Evolutionary conservation across 108 stramenopile species (phyloP).

Genomic region (Chaetoceros tenuissimus): DNA sequence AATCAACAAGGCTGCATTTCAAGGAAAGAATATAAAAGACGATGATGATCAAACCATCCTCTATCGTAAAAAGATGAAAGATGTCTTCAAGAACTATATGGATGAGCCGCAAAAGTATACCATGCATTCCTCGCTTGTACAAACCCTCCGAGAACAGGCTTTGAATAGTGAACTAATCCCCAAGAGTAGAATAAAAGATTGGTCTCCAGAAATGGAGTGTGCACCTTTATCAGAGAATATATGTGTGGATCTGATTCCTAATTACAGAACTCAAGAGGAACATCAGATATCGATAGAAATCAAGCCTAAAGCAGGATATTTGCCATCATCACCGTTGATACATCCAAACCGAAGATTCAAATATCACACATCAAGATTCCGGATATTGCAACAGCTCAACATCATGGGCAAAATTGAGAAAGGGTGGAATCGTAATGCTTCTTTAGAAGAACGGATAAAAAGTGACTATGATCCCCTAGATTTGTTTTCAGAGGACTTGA

Average conservation of each 20-base stretch:
- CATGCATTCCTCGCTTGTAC: neutral
- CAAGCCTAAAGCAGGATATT: slow-evolving; percentile 75
- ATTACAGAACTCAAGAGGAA: neutral
- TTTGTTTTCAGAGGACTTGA: slow-evolving; percentile 34
- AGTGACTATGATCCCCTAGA: slow-evolving; percentile 36
- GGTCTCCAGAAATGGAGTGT: neutral
- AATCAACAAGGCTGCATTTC: neutral
- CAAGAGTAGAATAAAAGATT: neutral
- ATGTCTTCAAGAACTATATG: neutral
- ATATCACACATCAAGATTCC: slow-evolving; percentile 36
- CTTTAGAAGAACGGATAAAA: slow-evolving; percentile 1
- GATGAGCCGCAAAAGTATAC: neutral
- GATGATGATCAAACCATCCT: neutral
- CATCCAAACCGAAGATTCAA: slow-evolving; percentile 43
- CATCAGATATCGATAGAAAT: slow-evolving; percentile 28
- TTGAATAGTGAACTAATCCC: neutral
- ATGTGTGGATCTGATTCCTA: too few species aligned
- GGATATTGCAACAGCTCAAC: slow-evolving; percentile 37
- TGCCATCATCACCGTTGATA: slow-evolving; percentile 54
- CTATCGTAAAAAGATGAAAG: neutral
- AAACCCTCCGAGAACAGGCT: neutral
- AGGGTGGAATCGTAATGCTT: slow-evolving; percentile 23
- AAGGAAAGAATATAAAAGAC: too few species aligned
- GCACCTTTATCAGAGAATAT: too few species aligned
- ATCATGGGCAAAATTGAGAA: slow-evolving; percentile 24